Percentiles rank a stretch among this genome's conserved stretches.
These are phyloP conservation scores for Yamadazyma triangularis DNA, from an alignment of 1,139 yeast genomes.

Conservation along the genomic window DNA sequence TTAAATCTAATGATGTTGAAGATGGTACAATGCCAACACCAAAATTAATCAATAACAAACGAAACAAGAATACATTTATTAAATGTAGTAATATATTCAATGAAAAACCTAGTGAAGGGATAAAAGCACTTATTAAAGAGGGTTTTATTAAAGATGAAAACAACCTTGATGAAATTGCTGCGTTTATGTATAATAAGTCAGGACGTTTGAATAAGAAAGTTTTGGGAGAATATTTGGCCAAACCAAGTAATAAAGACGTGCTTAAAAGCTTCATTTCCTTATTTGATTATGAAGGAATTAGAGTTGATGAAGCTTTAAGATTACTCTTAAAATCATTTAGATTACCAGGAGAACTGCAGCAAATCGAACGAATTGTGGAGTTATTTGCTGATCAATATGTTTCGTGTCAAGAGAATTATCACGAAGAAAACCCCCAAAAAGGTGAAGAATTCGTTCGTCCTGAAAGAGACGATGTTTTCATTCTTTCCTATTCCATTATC, in stretches of 20 bases:
- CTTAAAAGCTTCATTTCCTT: conserved; percentile 61
- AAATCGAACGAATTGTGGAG: conserved; percentile 88
- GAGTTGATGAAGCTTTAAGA: conserved; percentile 93
- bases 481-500: conserved; percentile 70
- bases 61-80: conserved; percentile 68
- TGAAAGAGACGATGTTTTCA: conserved; percentile 68
- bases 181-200: conserved; percentile 72
- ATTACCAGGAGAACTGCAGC: conserved; percentile 96
- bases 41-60: conserved; percentile 41
- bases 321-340: conserved; percentile 78
- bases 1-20: conserved; percentile 24
- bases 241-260: conserved; percentile 60
- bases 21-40: conserved; percentile 18
- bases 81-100: conserved; percentile 72
- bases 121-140: conserved; percentile 54
- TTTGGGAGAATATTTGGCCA: conserved; percentile 81
- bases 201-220: conserved; percentile 81
- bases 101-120: conserved; percentile 71
- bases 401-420: conserved; percentile 36
- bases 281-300: conserved; percentile 69
- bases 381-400: conserved; percentile 80
- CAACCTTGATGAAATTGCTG: conserved; percentile 61
- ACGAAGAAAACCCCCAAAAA: conserved; percentile 16
- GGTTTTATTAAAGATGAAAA: conserved; percentile 58
- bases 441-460: conserved; percentile 50